Percentiles rank a stretch among this genome's conserved stretches.
Conservation (phyloP, 306 rosid genomes). For the Rosa multiflora region DNA sequence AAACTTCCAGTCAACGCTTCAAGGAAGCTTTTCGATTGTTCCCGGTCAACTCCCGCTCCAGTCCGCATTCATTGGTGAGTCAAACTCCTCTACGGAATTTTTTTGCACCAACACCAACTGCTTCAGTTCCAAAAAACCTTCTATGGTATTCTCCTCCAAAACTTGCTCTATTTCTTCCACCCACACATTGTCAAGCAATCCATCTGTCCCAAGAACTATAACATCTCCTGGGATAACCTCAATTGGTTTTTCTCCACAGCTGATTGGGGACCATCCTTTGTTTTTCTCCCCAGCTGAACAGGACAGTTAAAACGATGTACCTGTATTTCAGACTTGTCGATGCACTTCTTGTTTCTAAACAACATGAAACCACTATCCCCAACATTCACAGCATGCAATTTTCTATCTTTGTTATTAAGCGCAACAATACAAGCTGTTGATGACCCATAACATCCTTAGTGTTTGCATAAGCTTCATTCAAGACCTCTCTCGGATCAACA, state of each 20-base stretch:
- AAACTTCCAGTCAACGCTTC: too few relatives aligned
- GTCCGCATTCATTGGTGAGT: too few relatives aligned
- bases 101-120: neutral
- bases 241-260: neutral
- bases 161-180: neutral
- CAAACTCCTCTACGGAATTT: too few relatives aligned
- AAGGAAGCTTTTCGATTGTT: too few relatives aligned
- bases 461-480: slow-evolving; percentile 5
- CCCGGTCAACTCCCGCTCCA: too few relatives aligned
- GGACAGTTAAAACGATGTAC: slow-evolving; percentile 5
- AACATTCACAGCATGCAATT: slow-evolving; percentile 13
- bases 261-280: neutral
- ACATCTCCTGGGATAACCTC: slow-evolving; percentile 15
- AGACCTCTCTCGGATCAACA: neutral
- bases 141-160: neutral
- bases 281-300: slow-evolving; percentile 5
- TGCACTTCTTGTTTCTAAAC: slow-evolving; percentile 9
- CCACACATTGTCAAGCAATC: slow-evolving; percentile 17
- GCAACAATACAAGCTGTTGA: slow-evolving; percentile 23
- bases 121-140: neutral
- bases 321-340: neutral
- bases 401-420: neutral
- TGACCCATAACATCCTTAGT: neutral
- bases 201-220: slow-evolving; percentile 22
- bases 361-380: slow-evolving; percentile 31